Percentiles rank a stretch among this genome's conserved stretches.
These are phyloP conservation scores for Clavaria fumosa DNA, from an alignment of 768 basidiomycete genomes.

Conservation along the genomic window DNA sequence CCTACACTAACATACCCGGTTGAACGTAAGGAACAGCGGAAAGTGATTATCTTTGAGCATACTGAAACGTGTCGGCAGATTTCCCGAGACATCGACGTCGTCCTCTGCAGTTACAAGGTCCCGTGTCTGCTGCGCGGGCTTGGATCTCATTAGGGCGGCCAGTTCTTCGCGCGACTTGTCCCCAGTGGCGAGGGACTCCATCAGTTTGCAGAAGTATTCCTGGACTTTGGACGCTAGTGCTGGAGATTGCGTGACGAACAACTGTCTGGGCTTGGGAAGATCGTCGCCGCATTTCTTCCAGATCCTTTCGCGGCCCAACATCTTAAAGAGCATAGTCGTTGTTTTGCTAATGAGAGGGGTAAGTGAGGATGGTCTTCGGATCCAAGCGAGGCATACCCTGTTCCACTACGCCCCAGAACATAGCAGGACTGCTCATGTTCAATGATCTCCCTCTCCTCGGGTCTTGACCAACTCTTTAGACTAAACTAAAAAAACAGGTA, in stretches of 20 bases:
- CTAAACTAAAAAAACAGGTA: too few relatives aligned
- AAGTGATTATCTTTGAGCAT: conserved; percentile 44
- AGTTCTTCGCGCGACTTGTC: conserved; percentile 26
- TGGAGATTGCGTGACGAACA: conserved; percentile 60
- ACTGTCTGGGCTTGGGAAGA: conserved; percentile 38
- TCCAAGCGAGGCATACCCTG: conserved; percentile 32
- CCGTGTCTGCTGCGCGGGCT: conserved; percentile 9
- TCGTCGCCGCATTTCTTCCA: conserved; percentile 25
- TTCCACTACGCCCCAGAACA: conserved; percentile 58
- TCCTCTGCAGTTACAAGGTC: conserved; percentile 29
- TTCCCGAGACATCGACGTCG: conserved; percentile 21
- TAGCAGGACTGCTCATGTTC: conserved; percentile 46
- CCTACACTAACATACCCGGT: conserved; percentile 38
- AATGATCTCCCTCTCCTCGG: conserved; percentile 40
- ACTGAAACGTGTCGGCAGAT: conserved; percentile 39
- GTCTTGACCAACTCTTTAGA: conserved; percentile 15
- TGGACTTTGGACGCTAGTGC: conserved; percentile 56
- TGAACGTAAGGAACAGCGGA: conserved; percentile 54
- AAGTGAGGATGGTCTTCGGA: background rate
- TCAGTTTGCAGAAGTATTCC: conserved; percentile 41
- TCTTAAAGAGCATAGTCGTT: conserved; percentile 64
- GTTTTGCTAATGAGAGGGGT: conserved; percentile 38
- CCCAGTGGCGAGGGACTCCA: conserved; percentile 26
- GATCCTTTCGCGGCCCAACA: conserved; percentile 49
- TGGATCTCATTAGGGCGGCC: conserved; percentile 13